A percentile compares a stretch with the other conserved stretches of the same genome.
Conservation (phyloP, 139 green algal species). For the Picochlorum sp. region DNA sequence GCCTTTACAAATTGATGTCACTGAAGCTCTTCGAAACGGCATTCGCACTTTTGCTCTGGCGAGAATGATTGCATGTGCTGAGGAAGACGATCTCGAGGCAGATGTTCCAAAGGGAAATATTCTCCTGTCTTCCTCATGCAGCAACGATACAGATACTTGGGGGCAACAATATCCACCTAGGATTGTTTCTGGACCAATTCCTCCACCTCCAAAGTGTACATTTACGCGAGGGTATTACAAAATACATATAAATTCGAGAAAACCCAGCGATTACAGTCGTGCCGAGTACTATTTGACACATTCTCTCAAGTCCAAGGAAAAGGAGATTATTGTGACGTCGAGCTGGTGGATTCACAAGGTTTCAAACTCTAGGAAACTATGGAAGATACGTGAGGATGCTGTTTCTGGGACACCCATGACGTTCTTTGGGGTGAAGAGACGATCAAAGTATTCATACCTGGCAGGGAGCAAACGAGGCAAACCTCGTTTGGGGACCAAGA, state of each 20-base stretch:
- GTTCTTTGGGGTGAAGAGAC: conserved; percentile 1
- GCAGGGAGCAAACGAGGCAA: neutral
- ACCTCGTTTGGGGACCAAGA: conserved; percentile 4
- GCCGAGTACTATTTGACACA: neutral
- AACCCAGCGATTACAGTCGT: neutral
- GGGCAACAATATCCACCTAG: neutral
- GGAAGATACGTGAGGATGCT: conserved; percentile 1
- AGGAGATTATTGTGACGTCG: neutral
- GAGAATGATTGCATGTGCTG: neutral
- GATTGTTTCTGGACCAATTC: neutral
- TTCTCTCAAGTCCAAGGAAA: conserved; percentile 1
- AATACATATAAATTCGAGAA: conserved; percentile 4
- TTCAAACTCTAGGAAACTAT: neutral
- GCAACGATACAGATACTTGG: neutral
- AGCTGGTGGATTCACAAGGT: conserved; percentile 1
- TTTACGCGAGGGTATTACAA: neutral
- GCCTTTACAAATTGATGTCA: neutral
- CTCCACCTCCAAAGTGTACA: neutral
- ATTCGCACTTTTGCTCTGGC: neutral
- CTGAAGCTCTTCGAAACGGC: neutral
- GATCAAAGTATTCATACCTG: conserved; percentile 2
- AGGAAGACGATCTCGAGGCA: neutral
- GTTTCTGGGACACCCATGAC: conserved; percentile 3
- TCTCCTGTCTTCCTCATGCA: neutral
- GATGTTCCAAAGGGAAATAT: neutral